Conservation (phyloP, 257 asterid species). For the Solanum clarkiae region DNA sequence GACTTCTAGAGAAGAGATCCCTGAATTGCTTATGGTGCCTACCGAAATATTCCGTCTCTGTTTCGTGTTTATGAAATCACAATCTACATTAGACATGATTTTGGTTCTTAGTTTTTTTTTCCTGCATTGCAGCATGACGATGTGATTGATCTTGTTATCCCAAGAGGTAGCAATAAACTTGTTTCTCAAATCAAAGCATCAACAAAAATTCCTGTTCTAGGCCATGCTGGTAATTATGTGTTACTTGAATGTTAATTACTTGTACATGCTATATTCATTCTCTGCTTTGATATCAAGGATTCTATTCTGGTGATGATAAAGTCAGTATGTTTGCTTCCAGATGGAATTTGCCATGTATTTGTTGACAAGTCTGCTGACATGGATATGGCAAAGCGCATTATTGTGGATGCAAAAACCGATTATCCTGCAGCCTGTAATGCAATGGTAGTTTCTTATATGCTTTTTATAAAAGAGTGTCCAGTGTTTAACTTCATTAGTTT, state of each 20-base stretch:
- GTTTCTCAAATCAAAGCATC: conserved; percentile 68
- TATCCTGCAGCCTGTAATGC: conserved; percentile 90
- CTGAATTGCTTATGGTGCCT: conserved; percentile 65
- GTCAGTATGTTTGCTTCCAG: conserved; percentile 17
- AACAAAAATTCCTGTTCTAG: conserved; percentile 84
- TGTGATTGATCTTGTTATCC: conserved; percentile 84
- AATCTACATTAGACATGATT: background rate
- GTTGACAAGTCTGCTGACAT: conserved; percentile 62
- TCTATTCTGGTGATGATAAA: background rate
- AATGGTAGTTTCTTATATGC: conserved; percentile 31
- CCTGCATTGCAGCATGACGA: conserved; percentile 46
- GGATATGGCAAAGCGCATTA: conserved; percentile 56
- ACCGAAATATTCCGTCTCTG: background rate
- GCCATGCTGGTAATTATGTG: conserved; percentile 56
- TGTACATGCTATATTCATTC: background rate
- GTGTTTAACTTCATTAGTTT: background rate
- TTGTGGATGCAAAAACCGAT: conserved; percentile 64
- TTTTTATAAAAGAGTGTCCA: background rate
- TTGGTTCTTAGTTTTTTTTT: background rate
- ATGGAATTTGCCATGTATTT: conserved; percentile 81
- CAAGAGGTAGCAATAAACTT: conserved; percentile 84
- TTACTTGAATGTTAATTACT: background rate
- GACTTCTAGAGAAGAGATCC: conserved; percentile 73
- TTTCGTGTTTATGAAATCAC: background rate
- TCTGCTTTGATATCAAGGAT: background rate